Conservation (phyloP, 2,329 filamentous ascomycete genomes). For the Ophiosphaerella narmari region DNA sequence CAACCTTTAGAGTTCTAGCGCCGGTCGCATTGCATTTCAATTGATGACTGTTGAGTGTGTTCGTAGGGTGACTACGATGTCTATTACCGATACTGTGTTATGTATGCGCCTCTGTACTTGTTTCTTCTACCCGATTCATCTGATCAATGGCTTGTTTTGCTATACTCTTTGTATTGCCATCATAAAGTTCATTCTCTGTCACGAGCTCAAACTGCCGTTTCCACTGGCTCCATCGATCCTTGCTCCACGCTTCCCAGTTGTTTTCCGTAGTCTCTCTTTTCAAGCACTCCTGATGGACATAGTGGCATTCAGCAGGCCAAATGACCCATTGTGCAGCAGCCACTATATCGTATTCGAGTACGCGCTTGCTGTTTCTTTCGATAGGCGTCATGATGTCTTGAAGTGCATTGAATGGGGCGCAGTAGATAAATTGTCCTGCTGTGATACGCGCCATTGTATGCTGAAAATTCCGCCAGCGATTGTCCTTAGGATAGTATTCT, state of each 20-base stretch:
- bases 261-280: constrained; percentile 1
- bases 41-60: no score
- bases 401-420: constrained; percentile 1
- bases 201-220: not conserved
- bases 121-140: not conserved
- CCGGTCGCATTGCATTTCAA: no score
- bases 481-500: not conserved
- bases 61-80: no score
- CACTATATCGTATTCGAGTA: not conserved
- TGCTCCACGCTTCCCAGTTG: constrained; percentile 2
- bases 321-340: constrained; percentile 1
- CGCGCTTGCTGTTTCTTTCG: not conserved
- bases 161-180: not conserved
- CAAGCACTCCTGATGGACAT: constrained; percentile 1
- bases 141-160: not conserved
- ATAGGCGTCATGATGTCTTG: not conserved
- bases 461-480: constrained; percentile 1
- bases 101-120: no score
- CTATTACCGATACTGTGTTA: no score
- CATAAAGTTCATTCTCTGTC: not conserved
- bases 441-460: constrained; percentile 1
- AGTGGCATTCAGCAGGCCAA: not conserved
- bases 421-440: constrained; percentile 1
- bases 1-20: no score
- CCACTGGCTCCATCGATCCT: not conserved